Base-by-base conservation (phyloP, 306 rosid species). In the Dryas alaskensis region DNA sequence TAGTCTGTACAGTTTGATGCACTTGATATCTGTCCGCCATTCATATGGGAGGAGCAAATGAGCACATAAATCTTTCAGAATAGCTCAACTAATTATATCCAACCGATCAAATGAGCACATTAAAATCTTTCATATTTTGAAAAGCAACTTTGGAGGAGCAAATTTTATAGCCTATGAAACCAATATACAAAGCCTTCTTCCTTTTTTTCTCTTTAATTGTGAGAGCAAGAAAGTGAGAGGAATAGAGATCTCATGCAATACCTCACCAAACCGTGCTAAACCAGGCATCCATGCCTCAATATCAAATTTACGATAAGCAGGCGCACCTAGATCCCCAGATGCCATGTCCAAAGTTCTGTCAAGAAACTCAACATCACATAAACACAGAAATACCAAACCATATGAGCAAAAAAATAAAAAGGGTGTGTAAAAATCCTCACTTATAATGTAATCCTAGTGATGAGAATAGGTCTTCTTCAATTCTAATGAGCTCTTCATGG, bases 271-370 rank as follows among this genome's bases (percentile, higher is more conserved):
- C 53, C 97, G 85, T 57, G 82, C 97, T 78, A 94, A 80, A 62
- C 97, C 97, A 37, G 99, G 96, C 97, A 92, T 94, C 97, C 97
- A 92, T 47, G 99, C 97, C 82, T 94, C 99, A 58, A 92, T 88
- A 14, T 94, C 97, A 73, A 80, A 94, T 79, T 94, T 94, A 53
- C 95, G 96, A 72, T 92, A 86, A 52, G 99, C 99, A 45, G 97
- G 99, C 17, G 96, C 97, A 19, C 99, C 99, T 82, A 92, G 86
- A 88, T 94, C 97, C 65, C 73, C 92, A 0, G 96, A 86, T 64
- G 97, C 95, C 97, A 94, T 92, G 82, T 94, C 93, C 89, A 94
- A 84, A 79, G 90, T 92, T 86, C 99, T 92, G 87, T 80, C 46
- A 65, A 63, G 78, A 81, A 76, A 66, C 57, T 74, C 51, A n/a